Conservation (phyloP, 148 eudicot genomes). For the Camellia lanceoleosa region DNA sequence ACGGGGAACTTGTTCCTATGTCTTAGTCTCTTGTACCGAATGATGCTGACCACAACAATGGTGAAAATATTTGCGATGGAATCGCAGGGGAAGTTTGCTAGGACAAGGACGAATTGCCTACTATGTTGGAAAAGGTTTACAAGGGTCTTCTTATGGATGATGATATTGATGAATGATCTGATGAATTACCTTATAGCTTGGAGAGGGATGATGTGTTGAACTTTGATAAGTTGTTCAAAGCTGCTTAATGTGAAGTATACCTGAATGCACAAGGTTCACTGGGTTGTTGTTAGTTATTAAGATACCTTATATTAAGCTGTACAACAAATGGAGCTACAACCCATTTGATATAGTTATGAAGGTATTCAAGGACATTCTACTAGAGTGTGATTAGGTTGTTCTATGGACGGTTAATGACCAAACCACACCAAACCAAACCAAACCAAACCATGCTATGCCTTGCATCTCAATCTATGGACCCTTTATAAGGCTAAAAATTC, state of each 20-base stretch:
- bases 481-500: neutral
- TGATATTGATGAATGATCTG: neutral
- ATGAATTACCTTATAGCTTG: neutral
- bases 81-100: neutral
- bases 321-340: neutral
- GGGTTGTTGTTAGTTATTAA: neutral
- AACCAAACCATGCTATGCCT: too few species aligned
- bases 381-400: neutral
- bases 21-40: neutral
- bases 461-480: neutral
- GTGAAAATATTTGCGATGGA: neutral
- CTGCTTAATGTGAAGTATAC: neutral
- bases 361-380: neutral
- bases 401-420: neutral
- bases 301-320: neutral
- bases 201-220: neutral
- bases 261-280: neutral
- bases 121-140: neutral
- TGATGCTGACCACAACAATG: neutral
- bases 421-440: too few species aligned
- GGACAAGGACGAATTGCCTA: neutral
- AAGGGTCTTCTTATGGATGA: neutral
- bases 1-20: too few species aligned
- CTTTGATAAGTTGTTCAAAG: neutral
- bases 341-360: neutral